These are phyloP conservation scores for Ophiorrhiza pumila DNA, from an alignment of 257 asterid species.

Conservation along the genomic window DNA sequence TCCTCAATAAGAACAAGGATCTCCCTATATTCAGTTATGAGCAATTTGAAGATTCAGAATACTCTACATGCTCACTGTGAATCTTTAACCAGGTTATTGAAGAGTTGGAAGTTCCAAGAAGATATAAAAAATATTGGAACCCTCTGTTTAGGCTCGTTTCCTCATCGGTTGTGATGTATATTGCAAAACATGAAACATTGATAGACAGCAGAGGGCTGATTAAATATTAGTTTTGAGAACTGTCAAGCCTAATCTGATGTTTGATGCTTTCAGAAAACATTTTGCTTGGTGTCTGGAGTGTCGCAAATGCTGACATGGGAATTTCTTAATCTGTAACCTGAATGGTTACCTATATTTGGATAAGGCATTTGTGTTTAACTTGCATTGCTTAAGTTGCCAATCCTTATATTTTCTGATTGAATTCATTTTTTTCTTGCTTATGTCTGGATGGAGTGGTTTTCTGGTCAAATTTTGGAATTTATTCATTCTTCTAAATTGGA, in stretches of 20 bases:
- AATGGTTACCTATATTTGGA: not conserved
- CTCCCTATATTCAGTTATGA: not conserved
- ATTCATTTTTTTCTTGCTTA: not conserved
- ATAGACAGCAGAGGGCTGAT: not conserved
- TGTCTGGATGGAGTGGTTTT: conserved; percentile 3
- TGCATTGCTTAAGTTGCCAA: not conserved
- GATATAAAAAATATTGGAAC: not conserved
- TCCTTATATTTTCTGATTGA: not conserved
- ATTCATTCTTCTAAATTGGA: not conserved
- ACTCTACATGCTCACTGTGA: not conserved
- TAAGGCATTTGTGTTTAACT: not conserved
- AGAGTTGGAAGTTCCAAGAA: not conserved
- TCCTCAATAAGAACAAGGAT: not conserved
- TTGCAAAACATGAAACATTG: not conserved
- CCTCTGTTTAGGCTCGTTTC: not conserved
- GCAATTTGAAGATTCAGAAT: not conserved
- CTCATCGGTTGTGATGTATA: not conserved
- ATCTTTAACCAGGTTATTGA: not conserved
- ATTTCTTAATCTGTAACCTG: not conserved
- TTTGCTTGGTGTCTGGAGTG: too few relatives aligned
- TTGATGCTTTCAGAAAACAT: not conserved
- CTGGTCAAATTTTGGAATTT: not conserved
- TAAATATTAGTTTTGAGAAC: not conserved
- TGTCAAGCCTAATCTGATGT: not conserved
- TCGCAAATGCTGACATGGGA: not conserved